Conservation (phyloP, 768 basidiomycete species). For the Zangia roseola region DNA sequence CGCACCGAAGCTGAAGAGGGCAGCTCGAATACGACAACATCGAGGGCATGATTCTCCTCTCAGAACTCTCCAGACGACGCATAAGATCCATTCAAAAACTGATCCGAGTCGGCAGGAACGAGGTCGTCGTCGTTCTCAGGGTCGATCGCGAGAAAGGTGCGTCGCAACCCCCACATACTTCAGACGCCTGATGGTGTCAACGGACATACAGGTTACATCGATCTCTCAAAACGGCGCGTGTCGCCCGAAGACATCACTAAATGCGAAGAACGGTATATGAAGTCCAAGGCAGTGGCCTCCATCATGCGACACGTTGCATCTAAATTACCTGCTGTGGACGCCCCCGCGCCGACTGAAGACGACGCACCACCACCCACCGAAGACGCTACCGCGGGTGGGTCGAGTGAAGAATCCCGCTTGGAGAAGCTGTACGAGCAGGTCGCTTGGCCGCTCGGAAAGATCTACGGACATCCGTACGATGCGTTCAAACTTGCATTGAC, state of each 20-base stretch:
- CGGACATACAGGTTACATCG: conserved; percentile 79
- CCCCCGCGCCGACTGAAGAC: conserved; percentile 28
- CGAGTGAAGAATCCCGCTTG: conserved; percentile 74
- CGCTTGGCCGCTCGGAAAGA: conserved; percentile 89
- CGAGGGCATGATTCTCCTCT: conserved; percentile 99
- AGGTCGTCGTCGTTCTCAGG: conserved; percentile 95
- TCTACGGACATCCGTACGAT: conserved; percentile 95
- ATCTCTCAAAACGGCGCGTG: conserved; percentile 96
- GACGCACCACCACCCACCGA: conserved; percentile 26
- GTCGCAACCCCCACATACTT: conserved; percentile 10
- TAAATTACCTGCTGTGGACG: conserved; percentile 55
- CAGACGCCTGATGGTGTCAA: no score
- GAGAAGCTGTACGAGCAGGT: conserved; percentile 89
- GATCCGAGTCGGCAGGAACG: conserved; percentile 95
- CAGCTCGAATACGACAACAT: conserved; percentile 99
- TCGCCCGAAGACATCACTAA: conserved; percentile 98
- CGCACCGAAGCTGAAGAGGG: background rate
- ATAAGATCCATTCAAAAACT: conserved; percentile 98
- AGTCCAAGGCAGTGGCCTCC: conserved; percentile 93
- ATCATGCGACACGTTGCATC: conserved; percentile 91
- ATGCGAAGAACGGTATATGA: conserved; percentile 98
- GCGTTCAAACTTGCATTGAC: conserved; percentile 96
- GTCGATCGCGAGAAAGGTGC: conserved; percentile 99
- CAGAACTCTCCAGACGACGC: conserved; percentile 93
- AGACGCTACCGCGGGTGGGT: conserved; percentile 25